Conservation (phyloP, 2,329 filamentous ascomycete genomes). For the Fusarium proliferatum region DNA sequence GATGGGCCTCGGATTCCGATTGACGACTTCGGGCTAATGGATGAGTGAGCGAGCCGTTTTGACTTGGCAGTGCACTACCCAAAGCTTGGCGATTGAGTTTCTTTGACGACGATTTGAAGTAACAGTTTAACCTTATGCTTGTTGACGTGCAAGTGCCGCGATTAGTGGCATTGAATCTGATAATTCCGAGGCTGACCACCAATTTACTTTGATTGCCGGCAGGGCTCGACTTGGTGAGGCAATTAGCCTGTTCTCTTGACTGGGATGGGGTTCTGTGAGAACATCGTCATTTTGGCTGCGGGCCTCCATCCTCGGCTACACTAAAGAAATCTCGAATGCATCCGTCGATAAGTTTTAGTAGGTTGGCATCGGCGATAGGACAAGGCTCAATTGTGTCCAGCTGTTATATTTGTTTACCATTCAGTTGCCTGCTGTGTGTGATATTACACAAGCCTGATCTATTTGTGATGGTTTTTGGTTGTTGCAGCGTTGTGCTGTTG, state of each 20-base stretch:
- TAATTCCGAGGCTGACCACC: not conserved
- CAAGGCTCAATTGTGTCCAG: no score
- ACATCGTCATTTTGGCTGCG: not conserved
- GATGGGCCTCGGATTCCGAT: constrained; percentile 6
- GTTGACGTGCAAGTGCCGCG: not conserved
- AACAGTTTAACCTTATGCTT: not conserved
- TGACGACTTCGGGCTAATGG: constrained; percentile 5
- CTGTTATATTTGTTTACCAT: fast-evolving
- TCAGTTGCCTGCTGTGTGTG: not conserved
- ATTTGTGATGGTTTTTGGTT: fast-evolving
- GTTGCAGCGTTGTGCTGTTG: fast-evolving
- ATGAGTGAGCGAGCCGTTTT: not conserved
- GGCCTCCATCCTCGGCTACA: not conserved
- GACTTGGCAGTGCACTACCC: not conserved
- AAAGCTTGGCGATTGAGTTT: constrained; percentile 27
- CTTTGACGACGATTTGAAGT: not conserved
- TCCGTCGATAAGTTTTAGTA: not conserved
- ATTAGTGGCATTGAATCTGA: not conserved
- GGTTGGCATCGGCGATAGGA: not conserved
- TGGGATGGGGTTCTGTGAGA: not conserved
- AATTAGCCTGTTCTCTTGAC: no score
- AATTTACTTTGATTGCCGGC: not conserved
- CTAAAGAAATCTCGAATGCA: not conserved
- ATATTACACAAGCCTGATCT: fast-evolving
- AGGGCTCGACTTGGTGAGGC: not conserved